phyloP scores from a whole-genome alignment of 495 filamentous ascomycete species.

The Penicillium turbatum region DNA sequence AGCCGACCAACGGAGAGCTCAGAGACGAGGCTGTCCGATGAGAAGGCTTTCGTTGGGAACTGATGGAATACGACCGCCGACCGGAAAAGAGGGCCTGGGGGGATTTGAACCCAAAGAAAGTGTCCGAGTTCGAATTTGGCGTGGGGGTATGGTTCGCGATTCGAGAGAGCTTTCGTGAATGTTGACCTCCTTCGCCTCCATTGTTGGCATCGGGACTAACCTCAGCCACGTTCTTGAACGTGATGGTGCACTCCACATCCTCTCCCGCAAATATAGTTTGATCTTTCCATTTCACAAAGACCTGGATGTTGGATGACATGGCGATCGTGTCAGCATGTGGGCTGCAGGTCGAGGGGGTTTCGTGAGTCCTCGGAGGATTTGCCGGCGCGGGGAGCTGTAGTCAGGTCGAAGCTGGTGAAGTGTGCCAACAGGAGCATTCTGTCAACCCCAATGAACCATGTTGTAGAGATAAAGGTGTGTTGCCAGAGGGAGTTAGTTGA shows the following conservation, averaged over 20 bases:
- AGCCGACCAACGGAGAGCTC: constrained; percentile 39
- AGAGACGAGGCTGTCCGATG: constrained; percentile 45
- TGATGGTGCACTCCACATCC: constrained; percentile 89
- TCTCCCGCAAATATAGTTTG: constrained; percentile 93
- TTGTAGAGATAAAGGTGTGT: constrained; percentile 11
- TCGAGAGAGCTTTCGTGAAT: constrained; percentile 45
- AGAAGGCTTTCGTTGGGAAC: constrained; percentile 32
- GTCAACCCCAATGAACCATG: constrained; percentile 27
- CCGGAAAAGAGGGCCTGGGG: constrained; percentile 38
- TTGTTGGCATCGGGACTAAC: constrained; percentile 29
- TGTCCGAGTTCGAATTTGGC: constrained; percentile 38
- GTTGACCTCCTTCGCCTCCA: constrained; percentile 30
- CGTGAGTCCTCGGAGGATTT: constrained; percentile 14
- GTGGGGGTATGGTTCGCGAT: constrained; percentile 28
- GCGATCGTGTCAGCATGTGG: constrained; percentile 39
- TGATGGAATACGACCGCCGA: constrained; percentile 37
- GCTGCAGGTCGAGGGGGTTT: constrained; percentile 19
- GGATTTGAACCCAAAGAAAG: constrained; percentile 41
- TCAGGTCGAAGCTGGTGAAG: constrained; percentile 2
- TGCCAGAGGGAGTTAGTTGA: constrained; percentile 20
- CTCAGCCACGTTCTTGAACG: constrained; percentile 82
- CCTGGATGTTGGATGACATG: constrained; percentile 70
- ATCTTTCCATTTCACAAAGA: constrained; percentile 90
- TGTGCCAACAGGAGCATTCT: constrained; percentile 25
- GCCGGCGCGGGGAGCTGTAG: constrained; percentile 8